phyloP scores from a whole-genome alignment of 345 rosid genomes.

The Linum lewisii region DNA sequence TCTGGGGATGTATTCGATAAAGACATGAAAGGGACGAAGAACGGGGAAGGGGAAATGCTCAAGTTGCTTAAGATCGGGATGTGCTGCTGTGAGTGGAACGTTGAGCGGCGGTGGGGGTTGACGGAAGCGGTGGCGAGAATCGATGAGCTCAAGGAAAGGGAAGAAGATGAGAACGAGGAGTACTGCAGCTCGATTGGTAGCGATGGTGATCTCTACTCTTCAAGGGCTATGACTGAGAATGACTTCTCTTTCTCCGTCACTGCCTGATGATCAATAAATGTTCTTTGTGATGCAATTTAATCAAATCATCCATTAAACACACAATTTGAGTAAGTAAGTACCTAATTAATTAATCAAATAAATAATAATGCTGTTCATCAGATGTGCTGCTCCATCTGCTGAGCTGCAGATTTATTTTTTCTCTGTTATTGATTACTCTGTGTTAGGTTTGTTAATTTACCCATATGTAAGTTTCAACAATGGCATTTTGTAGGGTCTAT shows the following conservation, averaged over 20 bases:
- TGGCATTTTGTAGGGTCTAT: no score
- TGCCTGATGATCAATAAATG: conserved; percentile 9
- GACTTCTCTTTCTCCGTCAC: conserved; percentile 40
- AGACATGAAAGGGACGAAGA: conserved; percentile 55
- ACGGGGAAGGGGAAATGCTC: conserved; percentile 61
- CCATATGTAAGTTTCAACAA: no score
- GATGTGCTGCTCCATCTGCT: no score
- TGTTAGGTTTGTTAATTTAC: no score
- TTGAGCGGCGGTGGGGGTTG: conserved; percentile 61
- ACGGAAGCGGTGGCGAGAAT: conserved; percentile 49
- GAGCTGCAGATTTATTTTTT: no score
- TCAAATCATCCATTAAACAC: no score
- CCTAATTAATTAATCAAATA: no score
- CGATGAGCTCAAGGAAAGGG: conserved; percentile 46
- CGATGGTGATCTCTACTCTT: conserved; percentile 46
- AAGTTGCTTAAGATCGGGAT: conserved; percentile 76
- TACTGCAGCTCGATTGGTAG: conserved; percentile 40
- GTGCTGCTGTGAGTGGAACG: conserved; percentile 72
- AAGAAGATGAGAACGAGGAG: conserved; percentile 32
- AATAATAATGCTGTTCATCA: no score
- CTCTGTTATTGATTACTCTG: no score
- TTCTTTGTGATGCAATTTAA: no score
- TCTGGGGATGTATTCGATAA: conserved; percentile 76
- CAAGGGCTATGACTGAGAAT: conserved; percentile 49
- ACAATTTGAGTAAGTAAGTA: no score